Evolutionary conservation across 2,329 filamentous ascomycete genomes (phyloP), one percentile per base, ranked within the genome.

Genomic region (Diplocarpon mali): DNA sequence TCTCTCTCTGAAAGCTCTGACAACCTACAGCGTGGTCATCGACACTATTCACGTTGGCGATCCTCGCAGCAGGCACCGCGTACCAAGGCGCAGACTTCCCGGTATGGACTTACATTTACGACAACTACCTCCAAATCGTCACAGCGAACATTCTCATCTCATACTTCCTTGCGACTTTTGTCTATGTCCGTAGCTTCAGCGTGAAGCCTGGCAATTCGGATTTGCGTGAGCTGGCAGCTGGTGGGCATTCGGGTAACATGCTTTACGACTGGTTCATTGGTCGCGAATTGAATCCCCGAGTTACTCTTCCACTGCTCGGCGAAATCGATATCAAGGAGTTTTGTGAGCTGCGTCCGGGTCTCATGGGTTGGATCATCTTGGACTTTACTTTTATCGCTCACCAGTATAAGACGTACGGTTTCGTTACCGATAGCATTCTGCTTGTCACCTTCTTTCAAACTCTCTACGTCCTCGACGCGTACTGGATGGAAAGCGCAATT

Each of bases 251-350:
- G 1, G 89, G 88, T 46, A 95, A 94, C 64, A 68, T 87, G 51
- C 66, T 95, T 31, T 95, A 96, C 64, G 90, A 96, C 65, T 96
- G 87, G 79, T 96, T 88, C 67, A 95, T 96, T 53, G 90, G 90
- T 15, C 85, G 90, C 24, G 90, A 96, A 65, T 78, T 96, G 49
- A 96, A 96, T 66, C 90, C 90, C 2, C 85, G 89, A 39, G 65
- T 93, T 48, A 77, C 73, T 0, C 67, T 95, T 17, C 88, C 88
- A 2, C 63, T 93, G 39, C 72, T 95, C 52, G 86, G 87, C 47
- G 83, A 87, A 56, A 73, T 95, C 40, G 90, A 96, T 60, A 83
- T 96, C 65, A 95, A 95, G 67, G 73, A 81, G 48, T 95, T 82
- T 64, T 84, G 84, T 64, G 90, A 96, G 66, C 72, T 95, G 58